Percentiles rank a stretch among this genome's conserved stretches.
Conservation (phyloP, 345 rosid species). For the Excoecaria cochinchinensis region DNA sequence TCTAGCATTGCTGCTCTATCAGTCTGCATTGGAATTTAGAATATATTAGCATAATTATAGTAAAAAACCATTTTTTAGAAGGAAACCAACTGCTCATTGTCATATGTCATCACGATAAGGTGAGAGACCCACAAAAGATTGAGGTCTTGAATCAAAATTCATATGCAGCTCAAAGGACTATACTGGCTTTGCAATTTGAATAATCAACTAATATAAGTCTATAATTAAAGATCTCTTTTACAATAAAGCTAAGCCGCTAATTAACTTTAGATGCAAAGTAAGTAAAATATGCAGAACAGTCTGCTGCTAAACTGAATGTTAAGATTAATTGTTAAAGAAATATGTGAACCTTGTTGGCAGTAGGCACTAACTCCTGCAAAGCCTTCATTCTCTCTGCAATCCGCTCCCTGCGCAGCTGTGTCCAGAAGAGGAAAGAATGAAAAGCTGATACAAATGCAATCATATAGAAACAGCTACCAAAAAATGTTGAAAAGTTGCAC, state of each 20-base stretch:
- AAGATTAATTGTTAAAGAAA: neutral
- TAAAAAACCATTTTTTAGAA: neutral
- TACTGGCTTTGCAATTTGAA: neutral
- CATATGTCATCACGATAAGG: neutral
- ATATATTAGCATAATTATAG: neutral
- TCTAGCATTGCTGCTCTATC: conserved; percentile 84
- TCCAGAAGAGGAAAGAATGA: neutral
- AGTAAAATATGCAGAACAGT: neutral
- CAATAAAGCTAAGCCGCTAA: neutral
- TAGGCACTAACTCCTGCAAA: conserved; percentile 74
- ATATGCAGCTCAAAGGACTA: neutral
- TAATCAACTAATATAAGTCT: neutral
- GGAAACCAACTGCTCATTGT: neutral
- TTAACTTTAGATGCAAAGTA: neutral
- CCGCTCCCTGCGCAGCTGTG: conserved; percentile 71
- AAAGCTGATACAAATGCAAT: neutral
- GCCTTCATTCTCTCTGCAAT: conserved; percentile 76
- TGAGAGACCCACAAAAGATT: neutral
- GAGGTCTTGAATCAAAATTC: neutral
- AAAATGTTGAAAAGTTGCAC: neutral
- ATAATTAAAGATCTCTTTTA: neutral
- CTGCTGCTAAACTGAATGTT: neutral
- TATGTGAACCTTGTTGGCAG: conserved; percentile 58
- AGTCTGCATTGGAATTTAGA: conserved; percentile 42
- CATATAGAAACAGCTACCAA: neutral